phyloP scores from a whole-genome alignment of 768 basidiomycete species.

The Roridomyces roridus region DNA sequence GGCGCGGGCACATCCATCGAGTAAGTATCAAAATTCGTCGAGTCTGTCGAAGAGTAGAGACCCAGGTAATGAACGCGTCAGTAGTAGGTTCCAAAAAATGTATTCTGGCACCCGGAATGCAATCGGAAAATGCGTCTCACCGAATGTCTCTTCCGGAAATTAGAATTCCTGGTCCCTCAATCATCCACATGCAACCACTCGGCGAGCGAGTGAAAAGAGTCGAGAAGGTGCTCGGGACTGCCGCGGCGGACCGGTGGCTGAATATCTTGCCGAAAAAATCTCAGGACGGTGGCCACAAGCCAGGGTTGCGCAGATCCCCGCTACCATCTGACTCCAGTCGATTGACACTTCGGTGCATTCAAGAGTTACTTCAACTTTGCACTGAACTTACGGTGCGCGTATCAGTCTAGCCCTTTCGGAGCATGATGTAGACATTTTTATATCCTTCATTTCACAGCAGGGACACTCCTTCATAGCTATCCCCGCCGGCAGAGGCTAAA shows the following conservation, averaged over 20 bases:
- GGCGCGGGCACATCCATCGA: not conserved
- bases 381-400: not conserved
- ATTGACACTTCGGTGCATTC: not conserved
- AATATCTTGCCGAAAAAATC: not conserved
- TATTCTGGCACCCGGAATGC: conserved; percentile 5
- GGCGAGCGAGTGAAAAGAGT: conserved; percentile 11
- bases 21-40: not conserved
- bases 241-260: conserved; percentile 14
- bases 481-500: too few species aligned
- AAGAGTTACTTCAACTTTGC: too few species aligned
- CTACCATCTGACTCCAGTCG: conserved; percentile 8
- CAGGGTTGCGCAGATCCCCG: conserved; percentile 11
- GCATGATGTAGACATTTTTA: too few species aligned
- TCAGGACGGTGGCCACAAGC: conserved; percentile 3
- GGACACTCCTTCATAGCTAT: too few species aligned
- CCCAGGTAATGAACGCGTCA: too few species aligned
- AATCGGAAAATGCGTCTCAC: not conserved
- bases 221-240: not conserved
- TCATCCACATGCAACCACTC: not conserved
- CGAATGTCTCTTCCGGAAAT: not conserved
- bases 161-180: not conserved
- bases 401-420: not conserved
- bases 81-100: not conserved
- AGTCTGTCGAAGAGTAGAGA: not conserved
- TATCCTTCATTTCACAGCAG: too few species aligned